A percentile compares a stretch with the other conserved stretches of the same genome.
Evolutionary conservation across 352 stramenopile genomes (phyloP).

Genomic region (Pythium grandisporangium): DNA sequence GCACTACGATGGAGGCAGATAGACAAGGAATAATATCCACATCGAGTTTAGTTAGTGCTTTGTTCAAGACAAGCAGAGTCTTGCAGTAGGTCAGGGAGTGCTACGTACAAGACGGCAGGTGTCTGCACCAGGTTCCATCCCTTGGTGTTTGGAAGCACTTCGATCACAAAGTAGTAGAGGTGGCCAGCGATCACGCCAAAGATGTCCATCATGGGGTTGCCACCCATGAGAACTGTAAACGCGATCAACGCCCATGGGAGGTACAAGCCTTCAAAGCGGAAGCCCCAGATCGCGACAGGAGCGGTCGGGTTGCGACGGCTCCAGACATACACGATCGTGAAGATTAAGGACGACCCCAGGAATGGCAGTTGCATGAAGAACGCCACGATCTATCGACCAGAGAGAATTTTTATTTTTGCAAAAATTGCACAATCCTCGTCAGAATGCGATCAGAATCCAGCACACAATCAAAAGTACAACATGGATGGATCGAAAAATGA

Average conservation of each 20-base stretch:
- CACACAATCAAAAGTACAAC: not conserved
- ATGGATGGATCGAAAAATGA: not conserved
- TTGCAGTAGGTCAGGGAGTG: too few relatives aligned
- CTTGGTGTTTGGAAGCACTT: slow-evolving; percentile 81
- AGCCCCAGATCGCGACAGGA: slow-evolving; percentile 81
- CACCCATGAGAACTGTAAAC: slow-evolving; percentile 82
- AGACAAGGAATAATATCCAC: too few relatives aligned
- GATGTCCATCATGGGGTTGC: slow-evolving; percentile 82
- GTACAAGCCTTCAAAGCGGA: slow-evolving; percentile 83
- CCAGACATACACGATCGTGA: slow-evolving; percentile 90
- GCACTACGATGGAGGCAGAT: slow-evolving; percentile 16
- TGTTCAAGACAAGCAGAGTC: too few relatives aligned
- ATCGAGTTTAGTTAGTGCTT: too few relatives aligned
- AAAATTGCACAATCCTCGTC: too few relatives aligned
- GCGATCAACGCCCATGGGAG: slow-evolving; percentile 85
- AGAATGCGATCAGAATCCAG: too few relatives aligned
- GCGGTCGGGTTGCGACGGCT: slow-evolving; percentile 79
- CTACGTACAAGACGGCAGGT: slow-evolving; percentile 68
- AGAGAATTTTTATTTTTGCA: too few relatives aligned
- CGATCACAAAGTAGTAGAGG: slow-evolving; percentile 87
- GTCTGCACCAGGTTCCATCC: slow-evolving; percentile 80
- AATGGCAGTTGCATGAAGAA: slow-evolving; percentile 83
- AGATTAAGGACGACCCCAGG: slow-evolving; percentile 78
- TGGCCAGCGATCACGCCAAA: slow-evolving; percentile 81
- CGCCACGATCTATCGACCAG: slow-evolving; percentile 41